A percentile compares a stretch with the other conserved stretches of the same genome.
These are phyloP conservation scores for Penicillium hesseltinei DNA, from an alignment of 2,329 filamentous ascomycete species.

Conservation along the genomic window DNA sequence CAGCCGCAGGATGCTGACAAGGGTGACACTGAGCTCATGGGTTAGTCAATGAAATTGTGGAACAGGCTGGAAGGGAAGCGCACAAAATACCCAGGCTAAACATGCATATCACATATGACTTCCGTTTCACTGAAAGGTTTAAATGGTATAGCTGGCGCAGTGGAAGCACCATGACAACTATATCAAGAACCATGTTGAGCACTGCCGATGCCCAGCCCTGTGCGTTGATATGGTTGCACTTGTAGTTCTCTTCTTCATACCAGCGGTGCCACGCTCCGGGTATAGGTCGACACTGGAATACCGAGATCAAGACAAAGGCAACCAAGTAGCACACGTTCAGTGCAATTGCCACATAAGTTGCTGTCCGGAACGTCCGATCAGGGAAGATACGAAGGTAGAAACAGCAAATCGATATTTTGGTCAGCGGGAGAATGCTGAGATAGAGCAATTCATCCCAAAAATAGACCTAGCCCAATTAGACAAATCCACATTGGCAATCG, in stretches of 20 bases:
- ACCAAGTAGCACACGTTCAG: constrained; percentile 31
- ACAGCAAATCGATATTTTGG: constrained; percentile 36
- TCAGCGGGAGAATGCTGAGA: constrained; percentile 32
- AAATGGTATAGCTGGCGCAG: constrained; percentile 29
- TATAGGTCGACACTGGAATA: constrained; percentile 41
- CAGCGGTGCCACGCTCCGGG: constrained; percentile 43
- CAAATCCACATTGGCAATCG: background rate
- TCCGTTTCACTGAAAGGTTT: constrained; percentile 30
- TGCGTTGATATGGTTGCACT: constrained; percentile 38
- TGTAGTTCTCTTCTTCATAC: constrained; percentile 35
- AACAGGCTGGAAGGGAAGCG: constrained; percentile 5
- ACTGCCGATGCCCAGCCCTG: constrained; percentile 39
- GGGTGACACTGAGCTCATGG: constrained; percentile 37
- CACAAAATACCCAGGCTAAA: constrained; percentile 41
- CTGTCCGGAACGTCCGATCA: constrained; percentile 31
- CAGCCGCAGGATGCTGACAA: constrained; percentile 48
- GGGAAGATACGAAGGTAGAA: constrained; percentile 47
- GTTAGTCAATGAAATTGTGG: background rate
- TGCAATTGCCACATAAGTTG: constrained; percentile 32
- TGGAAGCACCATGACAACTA: constrained; percentile 31
- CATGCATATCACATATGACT: constrained; percentile 35
- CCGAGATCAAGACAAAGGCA: constrained; percentile 36
- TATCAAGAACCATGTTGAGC: constrained; percentile 33
- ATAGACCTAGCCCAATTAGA: constrained; percentile 30
- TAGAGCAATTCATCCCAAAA: constrained; percentile 35